Base-by-base conservation (phyloP, 148 eudicot genomes). In the Vaccinium vitisidaea region DNA sequence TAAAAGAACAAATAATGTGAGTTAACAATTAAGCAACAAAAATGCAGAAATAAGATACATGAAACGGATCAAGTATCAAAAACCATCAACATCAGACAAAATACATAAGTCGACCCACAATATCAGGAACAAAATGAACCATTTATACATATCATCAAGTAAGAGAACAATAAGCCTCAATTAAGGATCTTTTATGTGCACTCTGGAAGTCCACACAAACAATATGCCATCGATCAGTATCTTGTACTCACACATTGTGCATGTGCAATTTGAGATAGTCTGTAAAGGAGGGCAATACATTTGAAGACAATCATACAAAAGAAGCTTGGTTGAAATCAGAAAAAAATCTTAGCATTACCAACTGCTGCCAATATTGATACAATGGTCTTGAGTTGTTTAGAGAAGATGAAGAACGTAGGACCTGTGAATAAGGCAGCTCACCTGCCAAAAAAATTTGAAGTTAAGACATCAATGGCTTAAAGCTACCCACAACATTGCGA, bases 281-380 rank as follows among this genome's bases (percentile, higher is more conserved):
- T 27, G 32, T 78, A 5, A 11, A 13, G 27, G 32, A 63, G 63
- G 25, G 12, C 18, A 25, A 50, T 50, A 67, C 0, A 49, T 21
- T 30, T 55, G 32, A 19, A 48, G 70, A 23, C 75, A 9, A 80
- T 55, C 12, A 63, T 9, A 8, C 53, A 50, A 59, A 65, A 48
- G 46, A 65, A 23, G 15, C 43, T 77, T 53, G 23, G 56, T 5
- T 27, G 52, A 54, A 56, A 83, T 50, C 25, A 49, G 23, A 21
- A 48, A 23, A 12, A 50, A 50, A 52, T 14, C 5, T 36, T 36
- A 21, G 32, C 19, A 73, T 93, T 89, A 95, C 98, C 92, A 94
- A 63, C 75, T 89, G 94, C 84, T 94, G 98, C 65, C 92, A 77
- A 86, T 89, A 92, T 1, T 88, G 92, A 77, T 91, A 87, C 2